These are phyloP conservation scores for Colletotrichum magnum DNA, from an alignment of 2,329 filamentous ascomycete genomes.

Conservation along the genomic window DNA sequence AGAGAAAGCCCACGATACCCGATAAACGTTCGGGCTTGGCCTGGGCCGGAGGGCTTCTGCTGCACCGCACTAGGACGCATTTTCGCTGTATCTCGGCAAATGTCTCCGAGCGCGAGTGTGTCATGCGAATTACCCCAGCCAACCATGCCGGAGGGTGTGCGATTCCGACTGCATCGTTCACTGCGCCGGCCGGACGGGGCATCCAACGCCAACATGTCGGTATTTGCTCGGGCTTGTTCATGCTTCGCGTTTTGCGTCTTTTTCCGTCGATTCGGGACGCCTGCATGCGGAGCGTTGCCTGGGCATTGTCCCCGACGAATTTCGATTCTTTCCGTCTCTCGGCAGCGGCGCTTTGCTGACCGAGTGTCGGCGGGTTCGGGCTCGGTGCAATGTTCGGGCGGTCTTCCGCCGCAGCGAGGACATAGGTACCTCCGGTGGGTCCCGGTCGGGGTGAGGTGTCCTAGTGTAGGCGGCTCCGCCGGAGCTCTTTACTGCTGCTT, in stretches of 20 bases:
- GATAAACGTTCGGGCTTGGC: constrained; percentile 22
- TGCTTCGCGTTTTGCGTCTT: not conserved
- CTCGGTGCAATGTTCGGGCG: constrained; percentile 37
- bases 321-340: constrained; percentile 6
- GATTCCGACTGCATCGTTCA: not conserved
- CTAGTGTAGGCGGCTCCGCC: not conserved
- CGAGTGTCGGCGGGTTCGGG: constrained; percentile 30
- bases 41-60: constrained; percentile 10
- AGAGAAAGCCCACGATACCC: constrained; percentile 17
- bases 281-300: not conserved
- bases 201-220: constrained; percentile 24
- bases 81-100: constrained; percentile 37
- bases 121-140: constrained; percentile 20
- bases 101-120: constrained; percentile 26
- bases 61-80: constrained; percentile 3
- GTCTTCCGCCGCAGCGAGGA: constrained; percentile 6
- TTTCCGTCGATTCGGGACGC: not conserved
- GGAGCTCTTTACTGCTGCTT: constrained; percentile 35
- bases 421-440: not conserved
- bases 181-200: not conserved
- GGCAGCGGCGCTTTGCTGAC: constrained; percentile 15
- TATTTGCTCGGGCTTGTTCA: constrained; percentile 37
- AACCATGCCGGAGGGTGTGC: constrained; percentile 14
- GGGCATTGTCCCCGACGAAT: not conserved
- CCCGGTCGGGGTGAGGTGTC: constrained; percentile 11